Conservation (phyloP, 345 rosid species). For the Sonneratia alba region DNA sequence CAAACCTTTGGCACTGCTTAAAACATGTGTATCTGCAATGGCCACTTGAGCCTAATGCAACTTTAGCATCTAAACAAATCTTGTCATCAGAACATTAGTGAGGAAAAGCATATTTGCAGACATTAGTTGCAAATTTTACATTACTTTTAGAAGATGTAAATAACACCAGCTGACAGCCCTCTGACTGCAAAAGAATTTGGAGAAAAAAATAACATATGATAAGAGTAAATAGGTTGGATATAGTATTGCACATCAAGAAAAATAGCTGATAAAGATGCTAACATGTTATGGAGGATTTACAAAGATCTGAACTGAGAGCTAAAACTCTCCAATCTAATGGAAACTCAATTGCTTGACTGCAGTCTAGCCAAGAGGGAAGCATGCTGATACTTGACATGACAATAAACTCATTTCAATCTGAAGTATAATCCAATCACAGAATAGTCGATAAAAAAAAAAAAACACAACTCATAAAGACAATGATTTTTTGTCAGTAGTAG, state of each 20-base stretch:
- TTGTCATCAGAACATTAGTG: neutral
- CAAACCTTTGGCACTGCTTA: neutral
- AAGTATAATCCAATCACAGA: conserved; percentile 31
- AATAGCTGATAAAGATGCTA: neutral
- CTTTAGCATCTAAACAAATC: neutral
- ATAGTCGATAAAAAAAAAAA: conserved; percentile 28
- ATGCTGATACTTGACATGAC: neutral
- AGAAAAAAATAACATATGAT: neutral
- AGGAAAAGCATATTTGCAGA: neutral
- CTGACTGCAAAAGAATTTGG: neutral
- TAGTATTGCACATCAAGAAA: neutral
- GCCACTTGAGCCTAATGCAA: neutral
- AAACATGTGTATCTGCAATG: neutral
- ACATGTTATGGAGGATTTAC: neutral
- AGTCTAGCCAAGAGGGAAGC: conserved; percentile 2
- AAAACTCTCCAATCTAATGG: neutral
- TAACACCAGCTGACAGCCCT: neutral
- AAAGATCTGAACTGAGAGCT: neutral
- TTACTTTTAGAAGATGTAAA: neutral
- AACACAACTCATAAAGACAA: conserved; percentile 28
- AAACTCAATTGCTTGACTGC: neutral
- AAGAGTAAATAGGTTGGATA: neutral
- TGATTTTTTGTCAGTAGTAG: conserved; percentile 28
- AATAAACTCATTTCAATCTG: conserved; percentile 20
- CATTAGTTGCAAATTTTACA: neutral